These are phyloP conservation scores for Kodamaea lidongshanica DNA, from an alignment of 805 yeast species.

Conservation along the genomic window DNA sequence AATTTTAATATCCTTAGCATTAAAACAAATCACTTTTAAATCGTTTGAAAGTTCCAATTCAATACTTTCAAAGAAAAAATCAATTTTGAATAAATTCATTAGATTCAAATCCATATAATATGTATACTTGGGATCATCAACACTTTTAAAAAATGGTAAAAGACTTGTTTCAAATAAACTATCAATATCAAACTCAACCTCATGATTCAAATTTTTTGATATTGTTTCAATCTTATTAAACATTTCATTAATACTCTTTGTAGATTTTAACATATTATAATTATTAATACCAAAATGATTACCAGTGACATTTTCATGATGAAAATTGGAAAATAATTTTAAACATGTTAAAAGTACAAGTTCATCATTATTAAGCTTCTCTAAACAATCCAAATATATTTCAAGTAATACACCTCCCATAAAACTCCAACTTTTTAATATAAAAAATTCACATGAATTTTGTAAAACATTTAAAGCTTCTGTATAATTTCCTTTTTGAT, in stretches of 20 bases:
- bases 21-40: constrained; percentile 10
- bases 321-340: constrained; percentile 32
- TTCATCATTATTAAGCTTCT: constrained; percentile 25
- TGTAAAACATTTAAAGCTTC: constrained; percentile 59
- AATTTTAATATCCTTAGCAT: constrained; percentile 6
- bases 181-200: constrained; percentile 26
- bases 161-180: constrained; percentile 32
- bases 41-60: constrained; percentile 15
- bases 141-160: constrained; percentile 31
- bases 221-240: constrained; percentile 15
- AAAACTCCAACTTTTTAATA: constrained; percentile 65
- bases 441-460: constrained; percentile 63
- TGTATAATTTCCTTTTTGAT: constrained; percentile 48
- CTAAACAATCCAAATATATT: constrained; percentile 64
- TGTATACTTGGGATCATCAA: constrained; percentile 11
- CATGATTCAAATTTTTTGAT: constrained; percentile 15
- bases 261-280: constrained; percentile 17
- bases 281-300: constrained; percentile 22
- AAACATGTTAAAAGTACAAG: constrained; percentile 37
- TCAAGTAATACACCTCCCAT: constrained; percentile 63
- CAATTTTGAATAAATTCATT: constrained; percentile 22
- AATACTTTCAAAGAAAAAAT: constrained; percentile 17
- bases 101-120: constrained; percentile 33
- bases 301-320: constrained; percentile 8
- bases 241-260: constrained; percentile 12